Evolutionary conservation across 306 rosid species (phyloP), one percentile per base, ranked within the genome.

Genomic region (Urtica urens): DNA sequence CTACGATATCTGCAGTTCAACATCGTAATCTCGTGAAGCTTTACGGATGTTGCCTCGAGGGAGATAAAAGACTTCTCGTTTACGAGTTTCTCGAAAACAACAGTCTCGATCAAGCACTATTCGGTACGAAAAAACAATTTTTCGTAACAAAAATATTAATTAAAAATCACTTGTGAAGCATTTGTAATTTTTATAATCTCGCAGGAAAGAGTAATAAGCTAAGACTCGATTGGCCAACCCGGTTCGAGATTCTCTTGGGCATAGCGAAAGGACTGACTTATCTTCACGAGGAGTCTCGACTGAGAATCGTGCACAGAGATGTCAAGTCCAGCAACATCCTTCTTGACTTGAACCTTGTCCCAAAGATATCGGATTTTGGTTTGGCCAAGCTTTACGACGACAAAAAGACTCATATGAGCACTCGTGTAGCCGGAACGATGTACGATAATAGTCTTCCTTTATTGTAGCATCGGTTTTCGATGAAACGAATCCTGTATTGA

Each of bases 331-430:
- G 94, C 45, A 87, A 82, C 49, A 80, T 87, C 40, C 59, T 87
- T 11, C 93, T 87, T 3, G 93, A 87, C 42, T 51, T 59, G 43
- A 51, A 80, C 38, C 80, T 87, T 25, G n/a, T 52, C 34, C 93
- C 93, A 13, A 82, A 87, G 67, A 80, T 87, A 68, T 87, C 94
- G n/a, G 81, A 80, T 31, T 87, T 87, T 67, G 93, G 94, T n/a
- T 62, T 82, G 53, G 92, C 93, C 46, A 83, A 77, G 47, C 80
- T 87, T 53, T 87, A 77, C 17, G 87, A 87, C 58, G 86, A 79
- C 58, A 75, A 78, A 35, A 80, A 53, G 68, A 83, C 93, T 5
- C 94, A 87, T 63, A 75, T 87, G 48, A 87, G 85, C 72, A 83
- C 93, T 13, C 70, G 79, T 10, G 80, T 80, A 51, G 87, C 87